Base-by-base conservation (phyloP, 2,329 filamentous ascomycete genomes). In the Sporothrix brunneoviolacea region DNA sequence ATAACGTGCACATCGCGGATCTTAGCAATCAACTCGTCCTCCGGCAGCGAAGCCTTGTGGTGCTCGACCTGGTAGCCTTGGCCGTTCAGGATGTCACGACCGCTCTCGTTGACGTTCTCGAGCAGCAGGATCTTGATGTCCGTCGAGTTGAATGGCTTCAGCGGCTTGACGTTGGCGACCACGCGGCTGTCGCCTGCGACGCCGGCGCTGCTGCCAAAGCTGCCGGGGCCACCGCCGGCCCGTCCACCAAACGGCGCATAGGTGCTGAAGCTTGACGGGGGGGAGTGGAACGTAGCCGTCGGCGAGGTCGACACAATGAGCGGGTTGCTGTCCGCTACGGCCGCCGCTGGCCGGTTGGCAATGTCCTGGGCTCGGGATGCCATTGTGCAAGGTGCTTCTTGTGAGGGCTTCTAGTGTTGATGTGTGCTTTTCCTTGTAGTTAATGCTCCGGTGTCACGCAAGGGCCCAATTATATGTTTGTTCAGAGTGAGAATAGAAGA, bases 1-100 rank as follows among this genome's bases (percentile, higher is more conserved):
- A 98, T 93, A 62, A 97, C 93, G 65, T 98, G 93, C 24, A 96
- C 88, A 65, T 96, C 87, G 55, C 83, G 80, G 64, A 98, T 98
- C 78, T 95, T 98, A 73, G 95, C 85, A 65, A 98, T 95, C 61
- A 98, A 80, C 71, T 97, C 79, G 60, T 93, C 89, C 66, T 98
- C 93, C 0, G 89, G 84, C 51, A 98, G 73, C 30, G 91, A 95
- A 57, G 82, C 84, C 75, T 96, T 98, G 58, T 91, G 72, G 44
- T 83, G 80, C 70, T 98, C 93, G 30, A 98, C 93, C 70, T 98
- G 93, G 68, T 98, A 98, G 53, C 93, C 93, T 70, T 98, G 91
- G 51, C 73, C 76, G 52, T 72, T 80, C 52, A 98, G 75, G 51
- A 96, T 91, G 41, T 94, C 83, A 61, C 83, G 80, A 13, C 93